These are phyloP conservation scores for Pulveroboletus sp. DNA, from an alignment of 768 basidiomycete genomes.

Conservation along the genomic window DNA sequence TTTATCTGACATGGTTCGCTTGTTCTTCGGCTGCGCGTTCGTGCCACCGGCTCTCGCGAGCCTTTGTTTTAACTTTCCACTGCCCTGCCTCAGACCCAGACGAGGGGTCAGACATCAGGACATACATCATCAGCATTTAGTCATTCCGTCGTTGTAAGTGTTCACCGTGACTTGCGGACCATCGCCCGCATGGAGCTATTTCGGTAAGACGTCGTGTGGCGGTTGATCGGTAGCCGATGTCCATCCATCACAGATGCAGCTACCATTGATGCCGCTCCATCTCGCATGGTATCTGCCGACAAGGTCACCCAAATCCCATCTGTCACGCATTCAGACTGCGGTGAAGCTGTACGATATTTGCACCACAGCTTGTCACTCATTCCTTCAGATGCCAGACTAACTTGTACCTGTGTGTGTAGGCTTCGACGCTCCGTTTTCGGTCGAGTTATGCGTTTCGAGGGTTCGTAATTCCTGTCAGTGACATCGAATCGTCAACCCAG, in stretches of 20 bases:
- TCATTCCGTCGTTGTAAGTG: too few relatives aligned
- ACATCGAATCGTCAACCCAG: too few relatives aligned
- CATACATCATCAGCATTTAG: neutral
- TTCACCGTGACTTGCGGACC: too few relatives aligned
- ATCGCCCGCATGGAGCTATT: neutral
- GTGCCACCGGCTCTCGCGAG: neutral
- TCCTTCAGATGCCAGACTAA: neutral
- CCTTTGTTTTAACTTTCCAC: neutral
- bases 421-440: neutral
- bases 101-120: neutral
- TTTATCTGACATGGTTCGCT: constrained; percentile 7
- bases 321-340: neutral
- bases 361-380: neutral
- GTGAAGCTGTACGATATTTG: neutral
- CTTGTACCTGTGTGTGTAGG: neutral
- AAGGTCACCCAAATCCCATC: neutral
- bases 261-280: neutral
- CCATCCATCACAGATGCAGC: neutral
- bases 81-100: neutral
- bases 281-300: neutral
- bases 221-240: neutral
- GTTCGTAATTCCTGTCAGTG: neutral
- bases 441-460: neutral
- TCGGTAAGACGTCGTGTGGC: neutral
- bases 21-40: neutral